Percentiles rank a stretch among this genome's conserved stretches.
These are phyloP conservation scores for Metarhizium guizhouense DNA, from an alignment of 2,329 filamentous ascomycete genomes.

Conservation along the genomic window DNA sequence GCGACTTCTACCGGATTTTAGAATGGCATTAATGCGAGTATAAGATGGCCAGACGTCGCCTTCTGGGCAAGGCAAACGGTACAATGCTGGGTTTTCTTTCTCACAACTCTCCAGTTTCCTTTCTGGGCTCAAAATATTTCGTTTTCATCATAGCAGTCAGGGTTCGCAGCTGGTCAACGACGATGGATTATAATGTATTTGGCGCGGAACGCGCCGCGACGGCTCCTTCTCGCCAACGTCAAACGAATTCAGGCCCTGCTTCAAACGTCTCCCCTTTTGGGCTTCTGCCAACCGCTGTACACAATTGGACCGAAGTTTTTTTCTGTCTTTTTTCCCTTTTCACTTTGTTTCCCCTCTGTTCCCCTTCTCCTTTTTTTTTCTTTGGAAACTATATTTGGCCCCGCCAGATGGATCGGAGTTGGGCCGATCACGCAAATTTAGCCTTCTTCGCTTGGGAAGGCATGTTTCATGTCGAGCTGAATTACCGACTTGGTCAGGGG, in stretches of 20 bases:
- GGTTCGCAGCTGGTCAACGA: neutral
- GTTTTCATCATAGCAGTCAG: neutral
- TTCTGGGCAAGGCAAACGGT: neutral
- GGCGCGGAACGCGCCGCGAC: neutral
- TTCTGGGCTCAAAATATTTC: neutral
- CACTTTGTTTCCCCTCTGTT: too few species aligned
- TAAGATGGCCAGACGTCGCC: neutral
- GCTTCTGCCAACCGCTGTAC: neutral
- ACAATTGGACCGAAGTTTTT: neutral
- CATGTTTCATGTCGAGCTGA: neutral
- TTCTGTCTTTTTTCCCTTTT: too few species aligned
- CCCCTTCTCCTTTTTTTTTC: too few species aligned
- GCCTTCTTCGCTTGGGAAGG: neutral
- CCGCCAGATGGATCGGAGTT: too few species aligned
- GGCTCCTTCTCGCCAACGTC: neutral
- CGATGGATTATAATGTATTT: neutral
- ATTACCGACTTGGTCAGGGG: neutral
- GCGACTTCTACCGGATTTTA: neutral
- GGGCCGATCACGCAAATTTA: too few species aligned
- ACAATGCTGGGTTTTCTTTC: neutral
- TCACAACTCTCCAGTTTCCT: neutral
- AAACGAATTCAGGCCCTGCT: neutral
- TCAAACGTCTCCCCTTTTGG: neutral
- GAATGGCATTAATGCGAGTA: neutral
- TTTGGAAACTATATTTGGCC: too few species aligned